A percentile compares a stretch with the other conserved stretches of the same genome.
Conservation (phyloP, 78 protist genomes). For the Tieghemostelium lacteum region DNA sequence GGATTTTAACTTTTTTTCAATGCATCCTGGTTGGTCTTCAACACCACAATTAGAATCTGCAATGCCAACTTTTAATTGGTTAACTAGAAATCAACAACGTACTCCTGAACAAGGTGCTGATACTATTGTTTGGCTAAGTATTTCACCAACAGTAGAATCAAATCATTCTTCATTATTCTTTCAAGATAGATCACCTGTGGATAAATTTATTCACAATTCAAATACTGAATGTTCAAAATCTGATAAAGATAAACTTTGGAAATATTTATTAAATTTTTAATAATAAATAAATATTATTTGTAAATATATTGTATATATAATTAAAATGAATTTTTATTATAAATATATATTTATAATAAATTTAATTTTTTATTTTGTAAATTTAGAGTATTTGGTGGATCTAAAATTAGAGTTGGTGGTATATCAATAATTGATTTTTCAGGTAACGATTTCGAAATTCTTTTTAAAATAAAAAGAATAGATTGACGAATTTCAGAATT, state of each 20-base stretch:
- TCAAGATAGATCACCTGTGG: constrained; percentile 40
- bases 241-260: constrained; percentile 39
- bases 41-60: constrained; percentile 15
- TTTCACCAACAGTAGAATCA: constrained; percentile 37
- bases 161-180: constrained; percentile 14
- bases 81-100: constrained; percentile 3
- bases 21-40: constrained; percentile 60
- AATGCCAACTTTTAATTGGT: constrained; percentile 37
- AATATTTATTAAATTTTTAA: constrained; percentile 5
- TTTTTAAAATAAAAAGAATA: background rate
- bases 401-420: constrained; percentile 8
- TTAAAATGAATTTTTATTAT: too few relatives aligned
- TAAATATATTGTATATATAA: too few relatives aligned
- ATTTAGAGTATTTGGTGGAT: too few relatives aligned
- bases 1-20: constrained; percentile 30
- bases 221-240: constrained; percentile 21
- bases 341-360: too few relatives aligned
- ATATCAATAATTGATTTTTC: background rate
- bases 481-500: constrained; percentile 26
- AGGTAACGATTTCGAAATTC: constrained; percentile 30
- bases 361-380: too few relatives aligned
- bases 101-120: constrained; percentile 66
- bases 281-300: background rate
- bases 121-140: constrained; percentile 44
- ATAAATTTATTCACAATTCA: constrained; percentile 16